Base-by-base conservation (phyloP, 208 protist species). In the Leishmania tropica region DNA sequence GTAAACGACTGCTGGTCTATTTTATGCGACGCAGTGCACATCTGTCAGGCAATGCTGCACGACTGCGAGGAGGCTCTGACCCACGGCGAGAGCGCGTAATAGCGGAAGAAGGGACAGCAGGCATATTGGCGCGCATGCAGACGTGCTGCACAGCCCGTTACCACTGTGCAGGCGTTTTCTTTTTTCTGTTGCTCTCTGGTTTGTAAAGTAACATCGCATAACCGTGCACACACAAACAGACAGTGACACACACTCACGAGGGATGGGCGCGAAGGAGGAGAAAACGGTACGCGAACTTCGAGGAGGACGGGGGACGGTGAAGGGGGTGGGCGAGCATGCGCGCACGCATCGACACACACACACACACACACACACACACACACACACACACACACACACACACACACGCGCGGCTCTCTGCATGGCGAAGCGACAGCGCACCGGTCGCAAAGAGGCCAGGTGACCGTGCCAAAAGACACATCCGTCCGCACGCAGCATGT, bases 21-120 rank as follows among this genome's bases (percentile, higher is more conserved):
- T 24, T 74, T 92, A 67, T 76, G 58, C 4, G 89, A 92, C n/a
- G 89, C 83, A 2, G 85, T 87, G 67, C 83, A 92, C 56, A 60
- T 89, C 48, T 94, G 90, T 42, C 90, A 96, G 76, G 83, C 90
- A 10, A 92, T 94, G 78, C 87, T 95, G 35, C 83, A 92, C 24
- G 93, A 97, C 35, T 95, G 93, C 75, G 88, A 93, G 65, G 89
- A 87, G 72, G 84, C 80, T 17, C 83, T 93, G 17, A 4, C 21
- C 58, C 65, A 51, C 28, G 74, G 37, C 15, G 74, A 48, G 53
- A 47, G 56, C 24, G 73, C 35, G 73, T 76, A 76, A 35, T 37
- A 31, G n/a, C 7, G 1, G 3, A 37, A 15, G 24, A 56, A 48
- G n/a, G n/a, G 24, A 40, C 8, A 10, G 11, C 21, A 24, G 47